A percentile compares a stretch with the other conserved stretches of the same genome.
Evolutionary conservation across 192 early-diverging fungal genomes (phyloP).

Genomic region (Pecoramyces ruminantium): DNA sequence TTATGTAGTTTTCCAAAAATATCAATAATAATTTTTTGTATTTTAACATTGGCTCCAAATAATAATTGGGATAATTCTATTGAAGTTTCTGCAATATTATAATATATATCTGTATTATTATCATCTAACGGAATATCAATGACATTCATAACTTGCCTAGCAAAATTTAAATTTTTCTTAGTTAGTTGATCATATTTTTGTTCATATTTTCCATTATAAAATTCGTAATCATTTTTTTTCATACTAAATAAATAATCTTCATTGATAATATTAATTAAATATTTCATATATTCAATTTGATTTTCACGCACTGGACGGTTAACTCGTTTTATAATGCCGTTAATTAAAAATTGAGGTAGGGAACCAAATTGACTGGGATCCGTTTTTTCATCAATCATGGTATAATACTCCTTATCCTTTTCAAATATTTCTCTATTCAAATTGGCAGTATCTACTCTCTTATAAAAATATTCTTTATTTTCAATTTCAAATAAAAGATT

Average conservation of each 20-base stretch:
- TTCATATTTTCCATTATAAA: background rate
- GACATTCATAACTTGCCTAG: background rate
- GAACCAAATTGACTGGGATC: background rate
- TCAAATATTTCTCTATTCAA: background rate
- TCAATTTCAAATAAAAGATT: background rate
- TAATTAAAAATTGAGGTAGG: background rate
- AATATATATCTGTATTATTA: background rate
- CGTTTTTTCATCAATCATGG: background rate
- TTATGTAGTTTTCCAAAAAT: background rate
- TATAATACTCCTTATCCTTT: background rate
- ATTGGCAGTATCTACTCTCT: background rate
- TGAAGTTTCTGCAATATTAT: background rate
- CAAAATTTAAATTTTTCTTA: background rate
- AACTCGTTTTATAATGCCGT: background rate
- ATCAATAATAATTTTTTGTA: background rate
- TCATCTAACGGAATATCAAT: background rate
- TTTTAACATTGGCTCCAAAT: background rate
- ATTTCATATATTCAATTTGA: background rate
- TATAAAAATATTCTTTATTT: background rate
- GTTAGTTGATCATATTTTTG: background rate
- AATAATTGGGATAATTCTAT: background rate
- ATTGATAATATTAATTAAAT: background rate
- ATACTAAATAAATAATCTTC: background rate
- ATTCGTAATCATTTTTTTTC: background rate
- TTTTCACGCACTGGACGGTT: background rate